phyloP scores from a whole-genome alignment of 495 filamentous ascomycete species.

The Opeltia flavorubescens region DNA sequence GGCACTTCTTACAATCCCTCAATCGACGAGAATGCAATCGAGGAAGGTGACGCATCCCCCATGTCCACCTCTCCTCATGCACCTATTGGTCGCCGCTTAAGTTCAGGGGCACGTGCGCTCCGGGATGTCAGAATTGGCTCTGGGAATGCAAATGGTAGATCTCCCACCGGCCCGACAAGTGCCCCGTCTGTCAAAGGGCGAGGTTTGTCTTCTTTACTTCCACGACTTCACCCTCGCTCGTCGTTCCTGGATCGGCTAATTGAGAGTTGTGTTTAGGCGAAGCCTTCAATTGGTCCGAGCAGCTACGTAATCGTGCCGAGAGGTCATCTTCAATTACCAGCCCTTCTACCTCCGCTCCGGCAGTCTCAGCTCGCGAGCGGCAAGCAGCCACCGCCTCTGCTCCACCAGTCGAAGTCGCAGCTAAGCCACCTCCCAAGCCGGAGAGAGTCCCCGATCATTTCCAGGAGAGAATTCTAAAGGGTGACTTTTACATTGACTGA shows the following conservation, averaged over 20 bases:
- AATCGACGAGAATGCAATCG: conserved; percentile 75
- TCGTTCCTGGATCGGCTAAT: conserved; percentile 36
- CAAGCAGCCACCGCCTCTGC: conserved; percentile 47
- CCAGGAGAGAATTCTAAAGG: conserved; percentile 91
- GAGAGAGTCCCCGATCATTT: conserved; percentile 70
- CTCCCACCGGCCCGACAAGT: conserved; percentile 23
- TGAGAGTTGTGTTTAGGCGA: conserved; percentile 59
- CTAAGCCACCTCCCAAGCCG: conserved; percentile 55
- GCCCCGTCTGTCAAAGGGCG: conserved; percentile 31
- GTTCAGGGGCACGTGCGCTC: conserved; percentile 79
- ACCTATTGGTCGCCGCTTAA: conserved; percentile 75
- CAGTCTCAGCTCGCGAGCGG: conserved; percentile 19
- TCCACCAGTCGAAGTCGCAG: conserved; percentile 44
- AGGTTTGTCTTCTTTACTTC: conserved; percentile 26
- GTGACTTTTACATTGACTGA: conserved; percentile 95
- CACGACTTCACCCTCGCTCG: conserved; percentile 23
- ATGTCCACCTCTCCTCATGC: conserved; percentile 42
- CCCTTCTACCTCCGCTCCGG: conserved; percentile 20
- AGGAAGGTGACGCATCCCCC: conserved; percentile 47
- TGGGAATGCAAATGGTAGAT: conserved; percentile 23
- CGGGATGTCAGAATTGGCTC: conserved; percentile 47
- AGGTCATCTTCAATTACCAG: conserved; percentile 52
- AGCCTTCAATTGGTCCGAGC: conserved; percentile 90
- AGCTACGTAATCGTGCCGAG: conserved; percentile 77
- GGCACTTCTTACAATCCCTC: conserved; percentile 59